Base-by-base conservation (phyloP, 257 asterid species). In the Scutellaria baicalensis region DNA sequence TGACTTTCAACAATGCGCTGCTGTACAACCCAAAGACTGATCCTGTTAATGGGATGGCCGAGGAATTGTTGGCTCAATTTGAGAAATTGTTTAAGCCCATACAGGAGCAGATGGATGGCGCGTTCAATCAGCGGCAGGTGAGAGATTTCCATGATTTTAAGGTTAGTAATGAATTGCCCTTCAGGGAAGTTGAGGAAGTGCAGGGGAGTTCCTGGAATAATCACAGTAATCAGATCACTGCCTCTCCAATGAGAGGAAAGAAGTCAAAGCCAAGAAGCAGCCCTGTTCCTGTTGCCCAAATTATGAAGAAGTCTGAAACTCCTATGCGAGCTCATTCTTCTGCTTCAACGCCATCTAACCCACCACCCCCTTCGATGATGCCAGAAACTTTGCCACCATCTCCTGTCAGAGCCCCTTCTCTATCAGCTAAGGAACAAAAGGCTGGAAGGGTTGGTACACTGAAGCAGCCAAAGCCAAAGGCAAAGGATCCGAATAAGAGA, bases 391-490 rank as follows among this genome's bases (percentile, higher is more conserved):
- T 27, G 58, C 84, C 55, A 13, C 84, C 82, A 9, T 83, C 96
- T 21, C 97, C 95, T 0, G 77, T 79, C 58, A 79, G 82, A 54
- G 84, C 88, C 5, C 83, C 83, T 6, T 21, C 76, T 8, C 70
- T 42, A 66, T 79, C 79, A 8, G 54, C 68, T 1, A 84, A 61
- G 63, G 86, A 77, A 0, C 75, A 75, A 13, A 81, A 70, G 16
- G 63, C 13, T 20, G 81, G 17, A 13, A 63, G 81, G 33, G 72
- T 65, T 8, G 16, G 50, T 74, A 12, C n/a, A 75, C 72, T 61
- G 45, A 93, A 84, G 85, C 91, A 40, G 81, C 96, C 99, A 0
- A 93, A 93, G 80, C 99, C 99, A 0, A 84, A 84, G 73, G 99
- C 99, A 0, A 93, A 85, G 83, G 97, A 91, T 74, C 90, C 79